These are phyloP conservation scores for Plasmodium billcollinsi DNA, from an alignment of 169 alveolate species.

Conservation along the genomic window DNA sequence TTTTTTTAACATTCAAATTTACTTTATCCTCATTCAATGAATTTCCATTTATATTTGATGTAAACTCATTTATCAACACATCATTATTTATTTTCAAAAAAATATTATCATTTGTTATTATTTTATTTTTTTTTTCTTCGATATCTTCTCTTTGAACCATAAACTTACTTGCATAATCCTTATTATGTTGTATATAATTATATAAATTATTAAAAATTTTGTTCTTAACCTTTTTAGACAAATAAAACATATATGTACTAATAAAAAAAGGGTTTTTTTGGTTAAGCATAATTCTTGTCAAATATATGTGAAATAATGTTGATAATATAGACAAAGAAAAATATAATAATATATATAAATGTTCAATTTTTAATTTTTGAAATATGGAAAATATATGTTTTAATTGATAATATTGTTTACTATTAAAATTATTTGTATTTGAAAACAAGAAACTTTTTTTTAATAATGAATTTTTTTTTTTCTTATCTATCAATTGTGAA, in stretches of 20 bases:
- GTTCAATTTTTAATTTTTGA: conserved; percentile 35
- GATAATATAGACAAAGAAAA: conserved; percentile 58
- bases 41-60: no score
- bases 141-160: no score
- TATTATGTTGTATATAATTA: no score
- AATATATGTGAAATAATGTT: conserved; percentile 34
- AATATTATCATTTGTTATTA: no score
- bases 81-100: no score
- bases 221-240: conserved; percentile 12
- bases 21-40: no score
- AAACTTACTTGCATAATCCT: no score
- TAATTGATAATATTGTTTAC: conserved; percentile 12
- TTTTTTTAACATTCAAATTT: no score
- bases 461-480: neutral
- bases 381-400: conserved; percentile 35
- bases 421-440: conserved; percentile 10
- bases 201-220: neutral
- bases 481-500: neutral
- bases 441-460: neutral
- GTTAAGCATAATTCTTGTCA: conserved; percentile 12
- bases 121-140: no score
- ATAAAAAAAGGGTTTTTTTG: neutral
- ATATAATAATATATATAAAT: conserved; percentile 36
- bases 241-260: conserved; percentile 22
- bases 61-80: no score